Conservation (phyloP, 345 rosid genomes). For the Erucastrum elatum region DNA sequence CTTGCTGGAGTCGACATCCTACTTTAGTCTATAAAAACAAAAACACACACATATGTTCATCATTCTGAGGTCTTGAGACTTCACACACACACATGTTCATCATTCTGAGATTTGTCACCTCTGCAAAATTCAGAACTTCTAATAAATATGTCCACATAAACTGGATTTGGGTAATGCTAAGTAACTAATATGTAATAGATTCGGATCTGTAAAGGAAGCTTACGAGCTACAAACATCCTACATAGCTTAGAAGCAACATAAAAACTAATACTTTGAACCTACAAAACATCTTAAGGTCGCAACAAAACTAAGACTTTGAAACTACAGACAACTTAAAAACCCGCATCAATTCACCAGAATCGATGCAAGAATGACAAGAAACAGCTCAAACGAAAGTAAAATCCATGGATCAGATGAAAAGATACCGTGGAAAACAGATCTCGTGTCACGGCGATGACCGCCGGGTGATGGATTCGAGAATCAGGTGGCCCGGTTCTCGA, state of each 20-base stretch:
- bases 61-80: too few species aligned
- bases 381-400: slow-evolving; percentile 2
- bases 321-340: not conserved
- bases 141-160: not conserved
- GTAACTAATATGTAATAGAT: not conserved
- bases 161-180: not conserved
- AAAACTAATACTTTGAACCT: slow-evolving; percentile 6
- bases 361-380: not conserved
- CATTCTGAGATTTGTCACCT: not conserved
- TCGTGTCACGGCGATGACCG: not conserved
- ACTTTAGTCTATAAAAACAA: slow-evolving; percentile 4
- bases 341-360: slow-evolving; percentile 6
- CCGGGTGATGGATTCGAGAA: slow-evolving; percentile 2
- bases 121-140: not conserved
- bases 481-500: slow-evolving; percentile 22
- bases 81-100: too few species aligned
- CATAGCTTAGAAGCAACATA: slow-evolving; percentile 17
- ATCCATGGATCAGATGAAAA: slow-evolving; percentile 17
- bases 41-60: too few species aligned
- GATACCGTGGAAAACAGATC: slow-evolving; percentile 37
- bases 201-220: not conserved
- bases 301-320: slow-evolving; percentile 2
- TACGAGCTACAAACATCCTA: slow-evolving; percentile 3
- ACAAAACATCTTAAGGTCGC: not conserved
- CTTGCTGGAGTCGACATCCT: slow-evolving; percentile 67